Conservation (phyloP, 2,329 filamentous ascomycete species). For the Alternaria alternata region DNA sequence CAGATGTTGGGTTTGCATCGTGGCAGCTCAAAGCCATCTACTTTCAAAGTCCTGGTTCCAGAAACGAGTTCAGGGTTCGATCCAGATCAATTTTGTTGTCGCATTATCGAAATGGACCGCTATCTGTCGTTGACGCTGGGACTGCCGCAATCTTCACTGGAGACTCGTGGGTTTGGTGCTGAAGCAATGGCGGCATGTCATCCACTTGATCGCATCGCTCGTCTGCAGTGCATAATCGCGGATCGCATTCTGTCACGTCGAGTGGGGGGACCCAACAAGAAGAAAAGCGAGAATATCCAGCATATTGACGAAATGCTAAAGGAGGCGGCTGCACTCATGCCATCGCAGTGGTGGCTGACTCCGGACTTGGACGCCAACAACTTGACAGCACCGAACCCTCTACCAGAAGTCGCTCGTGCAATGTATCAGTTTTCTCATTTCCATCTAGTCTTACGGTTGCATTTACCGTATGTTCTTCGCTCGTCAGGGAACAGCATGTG, state of each 20-base stretch:
- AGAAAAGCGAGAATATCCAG: not conserved
- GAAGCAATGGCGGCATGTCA: slow-evolving; percentile 23
- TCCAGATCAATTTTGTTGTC: not conserved
- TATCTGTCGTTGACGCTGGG: not conserved
- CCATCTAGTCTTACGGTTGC: not conserved
- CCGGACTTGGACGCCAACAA: not conserved
- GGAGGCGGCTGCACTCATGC: not conserved
- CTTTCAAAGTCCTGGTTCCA: not conserved
- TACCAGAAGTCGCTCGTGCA: not conserved
- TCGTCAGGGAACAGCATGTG: not conserved
- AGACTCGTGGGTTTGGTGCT: not conserved
- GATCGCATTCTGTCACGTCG: slow-evolving; percentile 43
- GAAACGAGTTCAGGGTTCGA: not conserved
- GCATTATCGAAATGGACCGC: not conserved
- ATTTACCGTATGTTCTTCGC: not conserved
- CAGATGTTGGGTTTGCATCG: not conserved
- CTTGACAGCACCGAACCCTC: not conserved
- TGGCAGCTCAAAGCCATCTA: not conserved
- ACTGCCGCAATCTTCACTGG: not conserved
- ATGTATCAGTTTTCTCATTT: not conserved
- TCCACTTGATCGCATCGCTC: slow-evolving; percentile 43
- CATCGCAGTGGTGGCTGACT: not conserved
- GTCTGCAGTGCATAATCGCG: slow-evolving; percentile 43
- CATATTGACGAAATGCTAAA: not conserved
- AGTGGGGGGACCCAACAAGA: too few species aligned